Base-by-base conservation (phyloP, 140 eudicot genomes). In the Anethum foeniculum region DNA sequence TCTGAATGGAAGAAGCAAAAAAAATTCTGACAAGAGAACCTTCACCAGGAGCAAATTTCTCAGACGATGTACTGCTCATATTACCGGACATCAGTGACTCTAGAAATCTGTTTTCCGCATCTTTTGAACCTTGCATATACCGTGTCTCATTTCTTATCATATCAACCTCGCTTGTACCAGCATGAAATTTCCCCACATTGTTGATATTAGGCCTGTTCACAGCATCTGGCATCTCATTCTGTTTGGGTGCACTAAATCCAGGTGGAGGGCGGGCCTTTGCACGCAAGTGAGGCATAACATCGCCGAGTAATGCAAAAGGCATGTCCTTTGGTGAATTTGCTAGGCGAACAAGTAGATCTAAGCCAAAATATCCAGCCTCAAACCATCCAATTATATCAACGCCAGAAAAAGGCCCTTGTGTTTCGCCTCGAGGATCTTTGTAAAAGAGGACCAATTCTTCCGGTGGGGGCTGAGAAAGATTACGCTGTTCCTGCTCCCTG, bases 351-450 rank as follows among this genome's bases (percentile, higher is more conserved):
- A 65, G 85, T 80, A 95, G 76, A 80, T 95, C 97, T 69, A 95
- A 80, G 83, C 99, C 99, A 89, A 95, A 95, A 75, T 95, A 95
- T 76, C 97, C 99, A 71, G 92, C 89, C 81, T 95, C 97, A 89
- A 90, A 95, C 99, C 99, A 95, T 13, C 97, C 90, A 81, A 95
- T 95, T 64, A 95, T 86, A 85, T 95, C 99, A 83, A 73, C 76
- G 25, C 99, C 99, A 27, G 93, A 79, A 81, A 95, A 95, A 51
- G 99, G 99, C 49, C 99, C 99, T 88, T 95, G 99, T 81, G 91
- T 84, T 65, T 78, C 89, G 48, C 99, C 97, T 44, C 90, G 99
- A 19, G 99, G 99, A 86, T 95, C 99, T 87, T 89, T 95, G 77
- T 95, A 92, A 77, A 79, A 86, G 32, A 95, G 99, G 41, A 92